A percentile compares a stretch with the other conserved stretches of the same genome.
phyloP scores from a whole-genome alignment of 179 eudicot species.

The Vitellaria paradoxa region DNA sequence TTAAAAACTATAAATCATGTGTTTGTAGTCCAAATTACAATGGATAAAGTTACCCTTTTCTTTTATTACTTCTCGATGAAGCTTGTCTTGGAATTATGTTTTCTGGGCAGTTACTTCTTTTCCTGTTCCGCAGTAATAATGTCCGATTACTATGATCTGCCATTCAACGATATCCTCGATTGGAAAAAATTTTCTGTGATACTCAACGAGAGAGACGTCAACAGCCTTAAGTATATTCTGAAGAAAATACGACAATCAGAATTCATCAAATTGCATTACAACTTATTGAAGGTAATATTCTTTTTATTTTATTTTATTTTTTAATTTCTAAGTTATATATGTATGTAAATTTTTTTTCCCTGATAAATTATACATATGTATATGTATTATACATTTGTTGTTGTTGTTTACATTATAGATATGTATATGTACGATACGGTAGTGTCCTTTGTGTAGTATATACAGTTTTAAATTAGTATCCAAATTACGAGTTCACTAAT shows the following conservation, averaged over 20 bases:
- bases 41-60: not conserved
- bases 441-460: too few species aligned
- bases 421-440: too few species aligned
- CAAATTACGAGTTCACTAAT: not conserved
- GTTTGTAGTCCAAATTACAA: too few species aligned
- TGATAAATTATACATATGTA: too few species aligned
- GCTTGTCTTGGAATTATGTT: conserved; percentile 3
- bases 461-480: not conserved
- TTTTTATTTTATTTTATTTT: not conserved
- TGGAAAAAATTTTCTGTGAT: conserved; percentile 73
- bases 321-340: not conserved
- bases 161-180: conserved; percentile 75
- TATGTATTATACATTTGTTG: too few species aligned
- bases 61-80: not conserved
- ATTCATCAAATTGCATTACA: conserved; percentile 57
- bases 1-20: too few species aligned
- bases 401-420: too few species aligned
- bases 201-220: conserved; percentile 66
- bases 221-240: conserved; percentile 68
- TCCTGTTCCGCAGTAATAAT: conserved; percentile 53
- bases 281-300: conserved; percentile 60
- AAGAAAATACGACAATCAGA: conserved; percentile 57
- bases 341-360: too few species aligned
- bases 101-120: conserved; percentile 7
- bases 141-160: conserved; percentile 76